Conservation (phyloP, 495 filamentous ascomycete species). For the Lophiotrema nucula region DNA sequence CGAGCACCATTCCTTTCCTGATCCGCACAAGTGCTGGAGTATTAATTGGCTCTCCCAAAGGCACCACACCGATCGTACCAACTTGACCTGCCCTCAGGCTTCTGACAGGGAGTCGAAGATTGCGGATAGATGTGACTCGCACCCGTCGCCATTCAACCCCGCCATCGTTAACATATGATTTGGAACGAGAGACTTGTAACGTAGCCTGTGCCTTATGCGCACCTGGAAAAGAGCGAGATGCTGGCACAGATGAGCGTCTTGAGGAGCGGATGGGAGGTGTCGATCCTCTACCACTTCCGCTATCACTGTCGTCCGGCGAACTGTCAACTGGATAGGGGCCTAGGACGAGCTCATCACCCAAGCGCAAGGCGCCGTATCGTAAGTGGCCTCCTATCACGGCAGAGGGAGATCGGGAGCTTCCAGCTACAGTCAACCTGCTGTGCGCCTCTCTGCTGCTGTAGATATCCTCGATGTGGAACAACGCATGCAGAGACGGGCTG, state of each 20-base stretch:
- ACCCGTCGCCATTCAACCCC: slow-evolving; percentile 68
- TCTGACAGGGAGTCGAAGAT: slow-evolving; percentile 80
- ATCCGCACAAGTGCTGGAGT: slow-evolving; percentile 50
- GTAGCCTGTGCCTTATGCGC: slow-evolving; percentile 23
- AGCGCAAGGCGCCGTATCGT: slow-evolving; percentile 69
- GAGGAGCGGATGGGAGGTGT: slow-evolving; percentile 8
- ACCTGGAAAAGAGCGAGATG: slow-evolving; percentile 42
- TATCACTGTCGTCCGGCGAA: slow-evolving; percentile 37
- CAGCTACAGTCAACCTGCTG: too few relatives aligned
- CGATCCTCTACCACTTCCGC: slow-evolving; percentile 25
- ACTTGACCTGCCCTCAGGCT: slow-evolving; percentile 78
- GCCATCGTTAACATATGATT: slow-evolving; percentile 41
- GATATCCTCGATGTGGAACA: slow-evolving; percentile 89
- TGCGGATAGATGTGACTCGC: slow-evolving; percentile 80
- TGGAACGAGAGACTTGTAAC: not conserved
- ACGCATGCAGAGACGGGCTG: slow-evolving; percentile 11
- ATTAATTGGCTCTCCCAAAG: slow-evolving; percentile 43
- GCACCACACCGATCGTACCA: slow-evolving; percentile 80
- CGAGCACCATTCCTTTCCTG: slow-evolving; percentile 82
- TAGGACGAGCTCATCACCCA: slow-evolving; percentile 75
- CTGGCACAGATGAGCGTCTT: slow-evolving; percentile 21
- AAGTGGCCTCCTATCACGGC: slow-evolving; percentile 81
- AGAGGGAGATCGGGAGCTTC: too few relatives aligned
- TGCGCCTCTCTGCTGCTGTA: slow-evolving; percentile 46
- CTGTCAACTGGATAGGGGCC: slow-evolving; percentile 66